A percentile compares a stretch with the other conserved stretches of the same genome.
These are phyloP conservation scores for Simplicillium sp. DNA, from an alignment of 2,329 filamentous ascomycete species.

Conservation along the genomic window DNA sequence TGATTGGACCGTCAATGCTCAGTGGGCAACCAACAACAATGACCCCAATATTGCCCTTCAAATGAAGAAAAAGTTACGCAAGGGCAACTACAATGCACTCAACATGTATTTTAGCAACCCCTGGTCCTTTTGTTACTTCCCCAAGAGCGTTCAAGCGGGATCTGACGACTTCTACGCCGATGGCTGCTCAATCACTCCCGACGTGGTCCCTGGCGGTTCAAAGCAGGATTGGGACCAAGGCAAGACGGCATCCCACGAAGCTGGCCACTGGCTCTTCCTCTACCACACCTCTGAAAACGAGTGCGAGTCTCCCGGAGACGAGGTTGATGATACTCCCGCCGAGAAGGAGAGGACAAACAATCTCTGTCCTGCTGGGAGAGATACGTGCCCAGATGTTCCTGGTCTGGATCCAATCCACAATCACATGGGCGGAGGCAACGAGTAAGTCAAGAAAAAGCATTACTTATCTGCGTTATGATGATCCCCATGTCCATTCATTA, in stretches of 20 bases:
- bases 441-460: too few relatives aligned
- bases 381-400: slow-evolving; percentile 15
- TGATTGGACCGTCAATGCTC: slow-evolving; percentile 31
- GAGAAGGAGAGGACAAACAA: slow-evolving; percentile 11
- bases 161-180: slow-evolving; percentile 6
- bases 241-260: slow-evolving; percentile 22
- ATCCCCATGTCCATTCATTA: neutral
- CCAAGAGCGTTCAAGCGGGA: slow-evolving; percentile 15
- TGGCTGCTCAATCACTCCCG: slow-evolving; percentile 10
- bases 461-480: too few relatives aligned
- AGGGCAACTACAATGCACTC: slow-evolving; percentile 25
- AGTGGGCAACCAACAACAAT: slow-evolving; percentile 28
- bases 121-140: slow-evolving; percentile 29
- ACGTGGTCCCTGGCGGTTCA: slow-evolving; percentile 10
- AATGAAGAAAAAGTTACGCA: slow-evolving; percentile 16
- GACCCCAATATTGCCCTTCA: too few relatives aligned
- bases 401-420: slow-evolving; percentile 18
- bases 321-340: slow-evolving; percentile 27
- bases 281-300: slow-evolving; percentile 31
- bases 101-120: slow-evolving; percentile 29
- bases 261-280: slow-evolving; percentile 35
- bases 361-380: slow-evolving; percentile 20
- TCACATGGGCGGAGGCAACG: slow-evolving; percentile 18
- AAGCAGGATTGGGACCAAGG: slow-evolving; percentile 19
- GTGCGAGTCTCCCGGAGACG: slow-evolving; percentile 21